Conservation (phyloP, 1,139 yeast genomes). For the Taphrina betulina region DNA sequence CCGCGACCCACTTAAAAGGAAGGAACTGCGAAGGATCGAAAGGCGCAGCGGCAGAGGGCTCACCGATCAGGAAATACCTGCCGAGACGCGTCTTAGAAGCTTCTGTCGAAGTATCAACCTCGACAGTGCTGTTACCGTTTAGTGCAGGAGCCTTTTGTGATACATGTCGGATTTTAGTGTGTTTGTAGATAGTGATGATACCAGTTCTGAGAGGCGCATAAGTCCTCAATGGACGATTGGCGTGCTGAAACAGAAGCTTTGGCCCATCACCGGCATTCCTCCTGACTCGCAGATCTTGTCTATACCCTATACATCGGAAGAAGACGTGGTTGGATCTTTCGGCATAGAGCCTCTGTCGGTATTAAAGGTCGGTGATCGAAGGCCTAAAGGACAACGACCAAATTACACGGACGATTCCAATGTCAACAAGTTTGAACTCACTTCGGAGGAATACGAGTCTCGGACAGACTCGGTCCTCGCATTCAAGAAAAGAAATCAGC, state of each 20-base stretch:
- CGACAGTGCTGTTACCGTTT: too few species aligned
- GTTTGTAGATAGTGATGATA: constrained; percentile 36
- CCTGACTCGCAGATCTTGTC: constrained; percentile 57
- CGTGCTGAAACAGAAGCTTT: constrained; percentile 59
- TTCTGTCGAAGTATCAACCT: too few species aligned
- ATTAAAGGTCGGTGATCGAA: constrained; percentile 45
- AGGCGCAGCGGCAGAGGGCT: too few species aligned
- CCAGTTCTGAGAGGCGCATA: constrained; percentile 61
- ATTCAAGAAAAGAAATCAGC: constrained; percentile 67
- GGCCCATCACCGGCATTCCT: constrained; percentile 75
- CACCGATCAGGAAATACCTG: too few species aligned
- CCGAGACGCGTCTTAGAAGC: too few species aligned
- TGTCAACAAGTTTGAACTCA: constrained; percentile 53
- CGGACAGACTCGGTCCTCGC: constrained; percentile 63
- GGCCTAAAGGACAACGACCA: constrained; percentile 44
- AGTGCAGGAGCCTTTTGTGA: too few species aligned
- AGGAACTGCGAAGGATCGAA: too few species aligned
- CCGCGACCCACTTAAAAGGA: too few species aligned
- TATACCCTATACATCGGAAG: constrained; percentile 36
- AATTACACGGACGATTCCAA: constrained; percentile 45
- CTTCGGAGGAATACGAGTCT: constrained; percentile 66
- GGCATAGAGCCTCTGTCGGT: constrained; percentile 32
- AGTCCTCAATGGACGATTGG: constrained; percentile 62
- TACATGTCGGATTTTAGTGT: constrained; percentile 37
- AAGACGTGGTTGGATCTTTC: constrained; percentile 29